Percentiles rank a stretch among this genome's conserved stretches.
Conservation (phyloP, 257 asterid species). For the Solanum tarijense region DNA sequence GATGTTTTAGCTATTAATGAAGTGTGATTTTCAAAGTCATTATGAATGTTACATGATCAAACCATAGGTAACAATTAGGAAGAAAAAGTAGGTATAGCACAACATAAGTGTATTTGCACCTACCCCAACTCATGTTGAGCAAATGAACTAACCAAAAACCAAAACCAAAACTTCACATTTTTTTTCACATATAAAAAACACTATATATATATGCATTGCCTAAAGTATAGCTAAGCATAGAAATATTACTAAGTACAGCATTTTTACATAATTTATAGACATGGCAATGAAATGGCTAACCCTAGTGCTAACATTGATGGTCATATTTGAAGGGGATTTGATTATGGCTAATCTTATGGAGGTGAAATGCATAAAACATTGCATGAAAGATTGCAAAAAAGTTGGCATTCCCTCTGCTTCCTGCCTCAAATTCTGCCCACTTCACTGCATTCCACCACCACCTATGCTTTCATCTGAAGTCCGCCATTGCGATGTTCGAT, state of each 20-base stretch:
- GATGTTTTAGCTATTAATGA: not conserved
- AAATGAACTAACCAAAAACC: not conserved
- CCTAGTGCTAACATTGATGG: not conserved
- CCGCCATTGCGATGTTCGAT: not conserved
- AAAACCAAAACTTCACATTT: not conserved
- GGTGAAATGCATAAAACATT: not conserved
- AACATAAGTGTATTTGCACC: not conserved
- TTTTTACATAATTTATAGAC: not conserved
- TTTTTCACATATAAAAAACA: too few relatives aligned
- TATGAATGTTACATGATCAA: not conserved
- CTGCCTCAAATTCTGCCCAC: constrained; percentile 4
- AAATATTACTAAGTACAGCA: not conserved
- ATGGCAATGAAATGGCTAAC: not conserved
- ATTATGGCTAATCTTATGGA: not conserved
- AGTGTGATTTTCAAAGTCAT: not conserved
- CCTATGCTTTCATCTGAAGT: not conserved
- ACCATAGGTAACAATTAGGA: not conserved
- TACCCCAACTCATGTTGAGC: not conserved
- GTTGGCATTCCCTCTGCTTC: not conserved
- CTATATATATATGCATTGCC: not conserved
- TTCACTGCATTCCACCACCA: constrained; percentile 2
- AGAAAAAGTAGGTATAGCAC: not conserved
- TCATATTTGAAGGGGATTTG: not conserved
- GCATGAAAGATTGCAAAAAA: not conserved
- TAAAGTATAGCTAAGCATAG: not conserved